Evolutionary conservation across 2,329 filamentous ascomycete species (phyloP).

Genomic region (Corynespora cassiicola): DNA sequence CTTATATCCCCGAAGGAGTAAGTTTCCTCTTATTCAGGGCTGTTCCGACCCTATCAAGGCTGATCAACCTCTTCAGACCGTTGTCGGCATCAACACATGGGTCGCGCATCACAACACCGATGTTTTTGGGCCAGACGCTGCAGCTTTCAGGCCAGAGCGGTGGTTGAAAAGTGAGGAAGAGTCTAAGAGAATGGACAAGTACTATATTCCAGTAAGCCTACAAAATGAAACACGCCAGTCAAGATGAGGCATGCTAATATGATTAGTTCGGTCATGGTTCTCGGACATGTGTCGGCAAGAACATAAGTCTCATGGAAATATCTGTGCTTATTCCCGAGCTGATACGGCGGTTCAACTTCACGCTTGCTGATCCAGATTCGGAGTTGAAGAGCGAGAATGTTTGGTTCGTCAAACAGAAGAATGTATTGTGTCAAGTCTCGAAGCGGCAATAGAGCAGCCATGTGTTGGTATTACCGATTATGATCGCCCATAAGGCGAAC

Average conservation of each 20-base stretch:
- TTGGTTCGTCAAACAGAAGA: too few relatives aligned
- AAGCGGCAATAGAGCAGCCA: too few relatives aligned
- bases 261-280: conserved; percentile 25
- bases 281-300: conserved; percentile 29
- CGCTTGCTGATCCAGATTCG: conserved; percentile 8
- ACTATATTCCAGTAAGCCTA: conserved; percentile 11
- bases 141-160: conserved; percentile 51
- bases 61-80: conserved; percentile 34
- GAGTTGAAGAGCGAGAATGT: too few relatives aligned
- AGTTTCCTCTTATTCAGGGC: background rate
- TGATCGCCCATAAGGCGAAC: background rate
- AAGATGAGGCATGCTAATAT: background rate
- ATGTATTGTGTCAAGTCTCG: too few relatives aligned
- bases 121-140: conserved; percentile 48
- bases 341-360: conserved; percentile 22
- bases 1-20: conserved; percentile 48
- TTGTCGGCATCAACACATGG: conserved; percentile 55
- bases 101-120: conserved; percentile 48
- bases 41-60: background rate
- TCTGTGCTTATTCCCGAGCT: conserved; percentile 27
- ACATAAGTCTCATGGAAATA: conserved; percentile 29
- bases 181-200: conserved; percentile 12
- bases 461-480: background rate
- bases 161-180: conserved; percentile 38
- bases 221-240: background rate